Conservation (phyloP, 179 eudicot species). For the Corrigiola litoralis region DNA sequence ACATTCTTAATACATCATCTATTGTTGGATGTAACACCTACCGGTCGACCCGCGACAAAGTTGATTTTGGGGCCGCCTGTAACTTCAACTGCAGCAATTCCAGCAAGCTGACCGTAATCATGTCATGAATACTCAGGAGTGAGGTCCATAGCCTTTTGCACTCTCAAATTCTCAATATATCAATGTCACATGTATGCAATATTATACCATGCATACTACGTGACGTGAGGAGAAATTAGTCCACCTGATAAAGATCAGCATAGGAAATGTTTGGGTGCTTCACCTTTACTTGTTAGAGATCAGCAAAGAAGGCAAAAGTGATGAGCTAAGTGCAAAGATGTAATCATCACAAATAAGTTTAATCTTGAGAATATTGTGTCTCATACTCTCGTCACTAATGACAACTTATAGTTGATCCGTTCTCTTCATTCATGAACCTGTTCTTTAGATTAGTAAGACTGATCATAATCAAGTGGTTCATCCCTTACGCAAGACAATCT, state of each 20-base stretch:
- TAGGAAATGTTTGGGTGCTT: slow-evolving; percentile 57
- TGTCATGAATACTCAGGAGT: too few relatives aligned
- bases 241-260: slow-evolving; percentile 83
- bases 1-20: not conserved
- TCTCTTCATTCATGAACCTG: too few relatives aligned
- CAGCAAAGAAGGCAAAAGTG: not conserved
- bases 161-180: not conserved
- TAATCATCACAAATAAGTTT: too few relatives aligned
- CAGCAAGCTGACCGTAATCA: slow-evolving; percentile 60
- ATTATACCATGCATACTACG: too few relatives aligned
- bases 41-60: slow-evolving; percentile 63
- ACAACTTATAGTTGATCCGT: too few relatives aligned
- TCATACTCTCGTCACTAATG: too few relatives aligned
- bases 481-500: too few relatives aligned
- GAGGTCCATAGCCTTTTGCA: too few relatives aligned
- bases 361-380: too few relatives aligned
- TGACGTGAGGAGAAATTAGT: not conserved
- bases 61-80: slow-evolving; percentile 83
- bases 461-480: too few relatives aligned
- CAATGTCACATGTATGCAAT: not conserved
- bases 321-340: too few relatives aligned
- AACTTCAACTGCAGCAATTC: slow-evolving; percentile 84
- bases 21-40: not conserved
- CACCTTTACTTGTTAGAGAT: slow-evolving; percentile 53
- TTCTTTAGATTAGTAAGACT: too few relatives aligned